A percentile compares a stretch with the other conserved stretches of the same genome.
Conservation (phyloP, 176 grass and related monocot genomes). For the Saccharum spontaneum region DNA sequence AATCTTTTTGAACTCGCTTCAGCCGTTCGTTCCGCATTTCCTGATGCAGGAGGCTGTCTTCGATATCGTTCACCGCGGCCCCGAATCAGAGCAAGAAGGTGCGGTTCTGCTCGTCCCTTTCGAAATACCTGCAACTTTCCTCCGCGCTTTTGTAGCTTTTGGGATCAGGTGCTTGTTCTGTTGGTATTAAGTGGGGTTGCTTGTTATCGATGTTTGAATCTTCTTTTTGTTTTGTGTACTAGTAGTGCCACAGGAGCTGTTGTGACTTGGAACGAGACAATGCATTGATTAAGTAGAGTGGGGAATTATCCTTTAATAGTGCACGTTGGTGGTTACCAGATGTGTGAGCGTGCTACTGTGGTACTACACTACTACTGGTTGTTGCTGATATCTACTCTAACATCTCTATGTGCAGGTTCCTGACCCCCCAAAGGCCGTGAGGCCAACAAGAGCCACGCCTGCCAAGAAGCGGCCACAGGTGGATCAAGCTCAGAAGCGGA, state of each 20-base stretch:
- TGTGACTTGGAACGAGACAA: neutral
- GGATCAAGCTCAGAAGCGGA: conserved; percentile 59
- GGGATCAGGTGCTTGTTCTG: conserved; percentile 26
- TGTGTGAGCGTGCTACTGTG: neutral
- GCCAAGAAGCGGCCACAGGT: conserved; percentile 46
- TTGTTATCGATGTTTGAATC: conserved; percentile 2
- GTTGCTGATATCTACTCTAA: conserved; percentile 39
- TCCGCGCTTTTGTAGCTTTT: conserved; percentile 22
- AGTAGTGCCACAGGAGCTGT: neutral
- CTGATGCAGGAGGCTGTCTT: conserved; percentile 41
- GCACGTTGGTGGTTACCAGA: conserved; percentile 9
- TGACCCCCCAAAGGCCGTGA: conserved; percentile 43
- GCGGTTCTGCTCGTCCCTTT: neutral
- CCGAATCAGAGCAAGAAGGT: conserved; percentile 50
- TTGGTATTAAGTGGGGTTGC: conserved; percentile 17
- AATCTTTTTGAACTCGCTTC: conserved; percentile 13
- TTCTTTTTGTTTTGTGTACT: neutral
- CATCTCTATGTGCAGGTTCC: conserved; percentile 46
- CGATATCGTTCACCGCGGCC: conserved; percentile 42
- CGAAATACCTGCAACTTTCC: neutral
- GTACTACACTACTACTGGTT: neutral
- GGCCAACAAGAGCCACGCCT: conserved; percentile 35
- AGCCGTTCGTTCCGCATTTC: neutral
- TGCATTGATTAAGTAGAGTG: conserved; percentile 23
- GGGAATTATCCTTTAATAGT: conserved; percentile 25